Evolutionary conservation across 345 rosid genomes (phyloP).

Genomic region (Odontarrhena argentea): DNA sequence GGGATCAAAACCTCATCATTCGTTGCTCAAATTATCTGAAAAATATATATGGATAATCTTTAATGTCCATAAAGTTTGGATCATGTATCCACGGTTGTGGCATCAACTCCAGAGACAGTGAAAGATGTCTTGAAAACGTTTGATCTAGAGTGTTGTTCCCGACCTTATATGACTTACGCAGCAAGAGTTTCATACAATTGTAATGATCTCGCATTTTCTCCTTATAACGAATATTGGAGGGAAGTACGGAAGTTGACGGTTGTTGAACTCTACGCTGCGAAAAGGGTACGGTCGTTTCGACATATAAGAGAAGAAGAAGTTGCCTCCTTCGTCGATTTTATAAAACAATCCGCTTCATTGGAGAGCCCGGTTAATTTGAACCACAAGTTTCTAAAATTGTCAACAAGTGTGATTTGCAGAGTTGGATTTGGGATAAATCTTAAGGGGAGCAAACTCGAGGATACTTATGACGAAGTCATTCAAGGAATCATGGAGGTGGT

Average conservation of each 20-base stretch:
- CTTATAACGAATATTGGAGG: constrained; percentile 41
- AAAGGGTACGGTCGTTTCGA: constrained; percentile 42
- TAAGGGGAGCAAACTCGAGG: constrained; percentile 38
- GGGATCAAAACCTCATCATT: constrained; percentile 43
- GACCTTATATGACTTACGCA: constrained; percentile 41
- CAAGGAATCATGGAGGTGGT: constrained; percentile 28
- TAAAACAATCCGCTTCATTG: constrained; percentile 35
- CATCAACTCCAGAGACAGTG: constrained; percentile 49
- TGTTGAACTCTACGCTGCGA: constrained; percentile 42
- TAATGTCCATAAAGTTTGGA: constrained; percentile 51
- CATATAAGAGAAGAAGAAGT: constrained; percentile 42
- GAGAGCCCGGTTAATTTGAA: constrained; percentile 31
- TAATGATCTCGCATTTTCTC: constrained; percentile 38
- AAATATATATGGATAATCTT: constrained; percentile 51
- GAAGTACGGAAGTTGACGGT: constrained; percentile 40
- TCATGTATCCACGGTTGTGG: constrained; percentile 41
- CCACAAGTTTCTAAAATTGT: no score
- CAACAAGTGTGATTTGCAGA: no score
- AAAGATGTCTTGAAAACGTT: constrained; percentile 40
- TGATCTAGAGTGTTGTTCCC: constrained; percentile 42
- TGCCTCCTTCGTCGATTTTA: constrained; percentile 22
- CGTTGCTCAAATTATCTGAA: constrained; percentile 38
- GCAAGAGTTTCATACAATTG: constrained; percentile 37
- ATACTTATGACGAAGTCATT: constrained; percentile 38
- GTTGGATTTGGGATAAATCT: constrained; percentile 40